Evolutionary conservation across 1,284 basidiomycete species (phyloP), one percentile per base, ranked within the genome.

Genomic region (Omphalotus olearius): DNA sequence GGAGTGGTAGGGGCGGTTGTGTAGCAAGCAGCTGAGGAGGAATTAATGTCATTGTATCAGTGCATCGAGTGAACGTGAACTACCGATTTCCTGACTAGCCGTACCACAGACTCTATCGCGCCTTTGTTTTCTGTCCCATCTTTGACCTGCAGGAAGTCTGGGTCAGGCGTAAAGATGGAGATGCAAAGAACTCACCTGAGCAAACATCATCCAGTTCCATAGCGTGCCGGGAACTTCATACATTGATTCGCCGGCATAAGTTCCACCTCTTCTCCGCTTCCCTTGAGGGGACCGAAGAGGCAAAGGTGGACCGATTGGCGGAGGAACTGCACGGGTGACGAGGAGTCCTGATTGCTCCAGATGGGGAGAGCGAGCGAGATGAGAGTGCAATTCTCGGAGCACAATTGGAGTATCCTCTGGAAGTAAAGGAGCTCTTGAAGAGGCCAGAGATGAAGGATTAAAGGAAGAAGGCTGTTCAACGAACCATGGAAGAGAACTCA

Each of bases 111-210:
- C 61, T 89, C 85, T 50, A 90, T 82, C 0, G 82, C 78, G 14
- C 87, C 88, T 58, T 83, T 76, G 48, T 77, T 79, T 69, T 91
- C 87, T n/a, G 86, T 85, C 3, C 88, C 88, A 59, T 88, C 83
- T 63, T 88, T 91, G 48, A 91, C 85, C 85, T 88, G 53, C 23
- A 36, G n/a, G n/a, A n/a, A n/a, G n/a, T n/a, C n/a, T 10, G 2
- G 16, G 25, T 10, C 10, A 35, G 17, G 6, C 6, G 28, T 14
- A 33, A 5, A 9, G 9, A 11, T n/a, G 7, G 39, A 33, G 33
- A 44, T 7, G n/a, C 9, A 36, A 11, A 20, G 41, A 14, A 59
- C 60, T 30, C 54, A 83, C 86, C 72, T 90, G 84, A 6, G 82
- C 88, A 54, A 83, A 70, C 9, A 90, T 69, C 13, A 84, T 67